phyloP scores from a whole-genome alignment of 495 filamentous ascomycete genomes.

The Penicillium angulare region DNA sequence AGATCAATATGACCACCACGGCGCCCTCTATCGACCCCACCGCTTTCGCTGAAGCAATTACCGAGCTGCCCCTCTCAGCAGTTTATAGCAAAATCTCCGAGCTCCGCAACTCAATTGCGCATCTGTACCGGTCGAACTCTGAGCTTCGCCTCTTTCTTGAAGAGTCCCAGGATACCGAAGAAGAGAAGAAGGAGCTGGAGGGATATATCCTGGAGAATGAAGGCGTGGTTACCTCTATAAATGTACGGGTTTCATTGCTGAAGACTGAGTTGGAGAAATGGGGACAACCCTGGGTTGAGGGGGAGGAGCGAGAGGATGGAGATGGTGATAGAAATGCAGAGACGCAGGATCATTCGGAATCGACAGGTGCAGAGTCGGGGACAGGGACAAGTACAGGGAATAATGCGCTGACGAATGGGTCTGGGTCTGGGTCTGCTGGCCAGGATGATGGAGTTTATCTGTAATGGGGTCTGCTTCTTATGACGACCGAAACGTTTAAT shows the following conservation, averaged over 20 bases:
- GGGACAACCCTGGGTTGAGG: constrained; percentile 68
- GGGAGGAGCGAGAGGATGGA: constrained; percentile 29
- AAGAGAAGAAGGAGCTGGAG: constrained; percentile 60
- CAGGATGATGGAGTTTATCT: constrained; percentile 63
- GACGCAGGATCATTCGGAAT: constrained; percentile 3
- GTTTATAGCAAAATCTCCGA: constrained; percentile 81
- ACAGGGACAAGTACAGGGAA: constrained; percentile 26
- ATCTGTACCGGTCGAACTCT: constrained; percentile 76
- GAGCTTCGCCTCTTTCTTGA: constrained; percentile 60
- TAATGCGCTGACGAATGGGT: constrained; percentile 2
- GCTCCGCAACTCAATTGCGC: constrained; percentile 76
- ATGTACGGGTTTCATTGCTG: constrained; percentile 65
- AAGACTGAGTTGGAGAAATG: constrained; percentile 72
- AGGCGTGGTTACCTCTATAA: constrained; percentile 69
- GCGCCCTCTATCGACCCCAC: constrained; percentile 33
- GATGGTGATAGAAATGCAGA: constrained; percentile 14
- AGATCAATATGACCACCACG: constrained; percentile 37
- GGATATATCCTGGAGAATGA: constrained; percentile 64
- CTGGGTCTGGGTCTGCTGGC: constrained; percentile 11
- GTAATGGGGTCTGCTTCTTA: too few relatives aligned
- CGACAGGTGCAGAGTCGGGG: constrained; percentile 17
- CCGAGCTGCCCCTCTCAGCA: constrained; percentile 64
- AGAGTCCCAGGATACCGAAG: constrained; percentile 52
- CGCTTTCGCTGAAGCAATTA: constrained; percentile 64
- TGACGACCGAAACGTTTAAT: not conserved